These are phyloP conservation scores for Rhizophlyctis rosea DNA, from an alignment of 192 early-diverging fungal genomes.

Conservation along the genomic window DNA sequence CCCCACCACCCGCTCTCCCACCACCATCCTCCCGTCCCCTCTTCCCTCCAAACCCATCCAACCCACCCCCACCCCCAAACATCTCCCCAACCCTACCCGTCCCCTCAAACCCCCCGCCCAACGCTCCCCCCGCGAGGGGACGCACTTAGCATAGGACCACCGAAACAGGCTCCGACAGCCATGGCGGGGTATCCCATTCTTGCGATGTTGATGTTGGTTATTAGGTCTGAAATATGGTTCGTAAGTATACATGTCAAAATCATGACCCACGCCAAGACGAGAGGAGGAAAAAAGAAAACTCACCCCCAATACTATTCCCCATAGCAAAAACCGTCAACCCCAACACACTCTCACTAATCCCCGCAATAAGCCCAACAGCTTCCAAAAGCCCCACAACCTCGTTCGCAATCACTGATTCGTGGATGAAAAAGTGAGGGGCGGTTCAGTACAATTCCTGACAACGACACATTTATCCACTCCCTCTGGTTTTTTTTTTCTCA, in stretches of 20 bases:
- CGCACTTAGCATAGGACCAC: slow-evolving; percentile 84
- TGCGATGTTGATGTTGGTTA: slow-evolving; percentile 90
- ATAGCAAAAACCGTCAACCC: slow-evolving; percentile 73
- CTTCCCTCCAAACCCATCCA: background rate
- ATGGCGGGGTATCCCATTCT: slow-evolving; percentile 88
- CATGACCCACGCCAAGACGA: too few relatives aligned
- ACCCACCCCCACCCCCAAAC: too few relatives aligned
- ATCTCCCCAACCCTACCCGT: too few relatives aligned
- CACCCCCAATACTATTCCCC: slow-evolving; percentile 50
- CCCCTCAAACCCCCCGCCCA: too few relatives aligned
- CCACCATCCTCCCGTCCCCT: too few relatives aligned
- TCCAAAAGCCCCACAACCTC: slow-evolving; percentile 84
- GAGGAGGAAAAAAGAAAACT: background rate
- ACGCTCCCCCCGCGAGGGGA: background rate
- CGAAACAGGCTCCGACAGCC: slow-evolving; percentile 94
- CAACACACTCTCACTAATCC: slow-evolving; percentile 77
- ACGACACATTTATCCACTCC: background rate
- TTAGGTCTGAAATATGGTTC: slow-evolving; percentile 70
- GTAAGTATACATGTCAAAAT: too few relatives aligned
- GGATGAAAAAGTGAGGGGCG: background rate
- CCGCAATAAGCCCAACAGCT: slow-evolving; percentile 72
- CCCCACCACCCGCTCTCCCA: too few relatives aligned
- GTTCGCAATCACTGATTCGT: slow-evolving; percentile 64
- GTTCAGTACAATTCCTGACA: background rate
- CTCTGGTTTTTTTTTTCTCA: background rate